Evolutionary conservation across 2,329 filamentous ascomycete genomes (phyloP).

Genomic region (Cordyceps pruinosa): DNA sequence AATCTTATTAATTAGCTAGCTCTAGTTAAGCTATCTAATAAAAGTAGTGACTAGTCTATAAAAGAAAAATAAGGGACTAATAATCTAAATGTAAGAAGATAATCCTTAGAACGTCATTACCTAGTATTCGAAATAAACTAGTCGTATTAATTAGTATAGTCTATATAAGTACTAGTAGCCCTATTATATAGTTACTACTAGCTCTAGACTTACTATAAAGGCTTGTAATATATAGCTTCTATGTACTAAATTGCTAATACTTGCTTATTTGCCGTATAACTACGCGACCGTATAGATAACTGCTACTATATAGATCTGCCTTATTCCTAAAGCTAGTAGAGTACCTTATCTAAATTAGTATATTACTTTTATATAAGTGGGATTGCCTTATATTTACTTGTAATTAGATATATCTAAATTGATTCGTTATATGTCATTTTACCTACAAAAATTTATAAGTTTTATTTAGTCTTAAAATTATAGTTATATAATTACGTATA

Average conservation of each 20-base stretch:
- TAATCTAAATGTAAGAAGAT: background rate
- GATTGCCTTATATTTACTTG: too few relatives aligned
- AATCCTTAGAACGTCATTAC: background rate
- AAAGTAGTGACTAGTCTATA: background rate
- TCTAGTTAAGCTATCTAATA: background rate
- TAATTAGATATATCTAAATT: too few relatives aligned
- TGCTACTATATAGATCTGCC: background rate
- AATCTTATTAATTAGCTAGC: background rate
- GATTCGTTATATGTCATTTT: too few relatives aligned
- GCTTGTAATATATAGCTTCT: background rate
- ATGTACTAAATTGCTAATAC: background rate
- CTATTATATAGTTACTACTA: background rate
- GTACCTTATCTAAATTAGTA: too few relatives aligned
- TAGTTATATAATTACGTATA: too few relatives aligned
- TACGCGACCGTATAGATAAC: background rate
- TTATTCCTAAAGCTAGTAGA: background rate
- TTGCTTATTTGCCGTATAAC: background rate
- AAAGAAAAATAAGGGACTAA: background rate
- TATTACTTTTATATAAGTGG: too few relatives aligned
- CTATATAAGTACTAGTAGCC: background rate
- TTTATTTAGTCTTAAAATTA: too few relatives aligned
- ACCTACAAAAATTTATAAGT: too few relatives aligned
- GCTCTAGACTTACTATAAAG: background rate
- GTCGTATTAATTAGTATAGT: background rate
- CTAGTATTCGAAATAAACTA: background rate